Evolutionary conservation across 495 filamentous ascomycete genomes (phyloP).

Genomic region (Xylaria sp.): DNA sequence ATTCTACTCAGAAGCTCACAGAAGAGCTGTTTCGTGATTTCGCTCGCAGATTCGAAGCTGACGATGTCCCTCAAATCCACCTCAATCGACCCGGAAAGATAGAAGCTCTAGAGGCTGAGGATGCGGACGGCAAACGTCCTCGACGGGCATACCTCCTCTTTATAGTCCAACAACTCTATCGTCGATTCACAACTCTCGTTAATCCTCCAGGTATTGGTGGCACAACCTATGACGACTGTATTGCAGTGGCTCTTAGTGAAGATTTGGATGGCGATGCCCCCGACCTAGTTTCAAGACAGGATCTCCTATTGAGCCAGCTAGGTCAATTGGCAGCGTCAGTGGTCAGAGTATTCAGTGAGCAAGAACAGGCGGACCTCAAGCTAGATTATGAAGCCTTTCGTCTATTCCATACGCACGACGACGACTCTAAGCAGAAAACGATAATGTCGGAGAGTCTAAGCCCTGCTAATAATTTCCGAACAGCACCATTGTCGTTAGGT

Average conservation of each 20-base stretch:
- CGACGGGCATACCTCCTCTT: slow-evolving; percentile 35
- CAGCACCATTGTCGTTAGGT: slow-evolving; percentile 47
- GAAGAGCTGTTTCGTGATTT: slow-evolving; percentile 32
- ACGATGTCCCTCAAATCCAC: slow-evolving; percentile 29
- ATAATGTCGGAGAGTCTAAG: slow-evolving; percentile 20
- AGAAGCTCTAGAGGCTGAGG: slow-evolving; percentile 13
- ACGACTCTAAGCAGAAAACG: not conserved
- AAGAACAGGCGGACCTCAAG: slow-evolving; percentile 37
- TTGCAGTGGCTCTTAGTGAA: slow-evolving; percentile 22
- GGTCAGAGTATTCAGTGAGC: slow-evolving; percentile 33
- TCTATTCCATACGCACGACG: slow-evolving; percentile 36
- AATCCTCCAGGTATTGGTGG: not conserved
- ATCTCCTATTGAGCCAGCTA: slow-evolving; percentile 37
- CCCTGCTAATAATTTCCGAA: slow-evolving; percentile 30
- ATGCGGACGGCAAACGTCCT: not conserved
- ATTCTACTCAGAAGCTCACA: slow-evolving; percentile 20
- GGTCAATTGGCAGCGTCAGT: slow-evolving; percentile 37
- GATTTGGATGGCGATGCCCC: slow-evolving; percentile 14
- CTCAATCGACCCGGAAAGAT: slow-evolving; percentile 15
- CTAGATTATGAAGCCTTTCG: slow-evolving; percentile 42
- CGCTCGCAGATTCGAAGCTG: slow-evolving; percentile 23
- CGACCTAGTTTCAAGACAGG: slow-evolving; percentile 25
- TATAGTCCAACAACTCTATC: slow-evolving; percentile 39
- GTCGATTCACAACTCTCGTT: slow-evolving; percentile 34
- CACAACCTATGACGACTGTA: not conserved